Evolutionary conservation across 345 rosid genomes (phyloP).

Genomic region (Populus euphratica): DNA sequence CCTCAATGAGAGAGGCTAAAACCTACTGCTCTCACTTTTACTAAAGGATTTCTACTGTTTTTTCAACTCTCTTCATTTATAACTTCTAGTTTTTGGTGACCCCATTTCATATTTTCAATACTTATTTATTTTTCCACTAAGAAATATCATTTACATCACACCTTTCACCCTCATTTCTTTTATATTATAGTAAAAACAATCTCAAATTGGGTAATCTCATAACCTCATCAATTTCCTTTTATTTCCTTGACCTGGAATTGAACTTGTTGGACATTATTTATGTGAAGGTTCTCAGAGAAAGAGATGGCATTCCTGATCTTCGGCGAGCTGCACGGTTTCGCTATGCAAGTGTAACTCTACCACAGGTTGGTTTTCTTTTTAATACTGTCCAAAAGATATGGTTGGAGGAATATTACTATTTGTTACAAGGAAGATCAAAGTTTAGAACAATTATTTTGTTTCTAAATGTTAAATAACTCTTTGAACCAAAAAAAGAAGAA

Average conservation of each 20-base stretch:
- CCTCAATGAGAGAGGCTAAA: conserved; percentile 9
- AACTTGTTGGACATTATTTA: conserved; percentile 18
- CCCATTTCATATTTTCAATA: neutral
- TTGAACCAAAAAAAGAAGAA: neutral
- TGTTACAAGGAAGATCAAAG: conserved; percentile 7
- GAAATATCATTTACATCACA: neutral
- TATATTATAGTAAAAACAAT: neutral
- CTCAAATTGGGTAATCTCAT: neutral
- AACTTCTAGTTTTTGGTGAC: neutral
- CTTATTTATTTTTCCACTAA: neutral
- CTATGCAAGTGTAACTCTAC: conserved; percentile 63
- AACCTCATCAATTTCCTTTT: neutral
- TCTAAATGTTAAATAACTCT: conserved; percentile 8
- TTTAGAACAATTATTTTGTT: conserved; percentile 9
- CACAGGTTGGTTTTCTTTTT: conserved; percentile 62
- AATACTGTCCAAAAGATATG: neutral
- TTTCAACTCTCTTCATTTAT: conserved; percentile 6
- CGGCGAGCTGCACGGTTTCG: conserved; percentile 81
- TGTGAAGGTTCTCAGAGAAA: conserved; percentile 69
- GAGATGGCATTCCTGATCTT: conserved; percentile 92
- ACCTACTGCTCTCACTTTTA: conserved; percentile 1
- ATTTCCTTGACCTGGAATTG: neutral
- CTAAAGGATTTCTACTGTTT: conserved; percentile 1
- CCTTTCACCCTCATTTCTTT: no score
- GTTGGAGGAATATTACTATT: neutral